Evolutionary conservation across 225 moss, liverwort and hornwort genomes (phyloP), one percentile per base, ranked within the genome.

Genomic region (Physcomitrellopsis africana): DNA sequence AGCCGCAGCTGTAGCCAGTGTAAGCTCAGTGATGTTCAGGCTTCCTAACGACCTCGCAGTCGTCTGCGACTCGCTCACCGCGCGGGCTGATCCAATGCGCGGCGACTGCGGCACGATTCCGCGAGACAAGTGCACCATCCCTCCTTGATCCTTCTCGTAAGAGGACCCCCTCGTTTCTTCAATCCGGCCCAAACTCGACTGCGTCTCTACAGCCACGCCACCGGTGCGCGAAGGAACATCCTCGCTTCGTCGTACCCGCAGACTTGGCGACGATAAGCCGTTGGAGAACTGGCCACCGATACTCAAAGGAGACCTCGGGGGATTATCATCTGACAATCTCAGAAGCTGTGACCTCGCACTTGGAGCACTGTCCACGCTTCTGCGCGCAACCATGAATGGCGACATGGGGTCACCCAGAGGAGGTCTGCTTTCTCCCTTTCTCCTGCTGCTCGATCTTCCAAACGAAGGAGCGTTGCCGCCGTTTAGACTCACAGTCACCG

Each of bases 1-100:
- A 61, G 67, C 67, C 9, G 82, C 85, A 3, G 82, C 85, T 2
- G 85, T 77, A 7, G 73, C 59, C 27, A 86, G 76, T 14, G 82
- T 84, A 8, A 67, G 67, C 16, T 81, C 75, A 11, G 81, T 83
- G 8, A 77, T 41, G 4, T 61, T 56, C 9, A 74, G 27, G 17
- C 52, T 51, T 15, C 45, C 69, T 23, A 49, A 51, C 18, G 78
- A 69, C 53, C 47, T 77, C 46, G 60, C 8, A 10, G 55, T 51
- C 8, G 69, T 53, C 14, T 42, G 22, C 60, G 61, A 20, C 32
- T 80, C 84, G 10, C 80, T 80, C 15, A 22, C 73, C 8, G 67
- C n/a, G 51, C 68, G 73, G 17, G 67, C 13, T 48, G 19, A 14
- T 63, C 42, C 62, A 15, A 63, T 2, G n/a, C 13, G 0, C 9